phyloP scores from a whole-genome alignment of 2,329 filamentous ascomycete genomes.

The Penicillium oxalicum region DNA sequence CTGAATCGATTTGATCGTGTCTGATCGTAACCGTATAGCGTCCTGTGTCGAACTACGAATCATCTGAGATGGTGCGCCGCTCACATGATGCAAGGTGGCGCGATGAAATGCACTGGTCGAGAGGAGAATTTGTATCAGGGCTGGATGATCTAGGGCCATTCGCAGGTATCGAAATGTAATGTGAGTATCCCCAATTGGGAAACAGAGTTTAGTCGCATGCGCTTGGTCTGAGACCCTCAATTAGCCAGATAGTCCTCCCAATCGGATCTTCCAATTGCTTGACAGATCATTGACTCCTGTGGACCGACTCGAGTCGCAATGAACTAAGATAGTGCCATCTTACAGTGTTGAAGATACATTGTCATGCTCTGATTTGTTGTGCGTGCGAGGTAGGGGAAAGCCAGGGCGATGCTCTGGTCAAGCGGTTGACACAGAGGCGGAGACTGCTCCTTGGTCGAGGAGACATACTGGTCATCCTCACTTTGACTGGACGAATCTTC shows the following conservation, averaged over 20 bases:
- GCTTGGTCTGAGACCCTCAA: conserved; percentile 6
- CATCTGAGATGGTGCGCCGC: conserved; percentile 7
- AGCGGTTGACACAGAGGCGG: background rate
- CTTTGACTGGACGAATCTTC: background rate
- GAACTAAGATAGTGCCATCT: background rate
- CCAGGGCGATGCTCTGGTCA: conserved; percentile 1
- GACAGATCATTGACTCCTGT: too few relatives aligned
- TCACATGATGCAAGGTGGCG: conserved; percentile 10
- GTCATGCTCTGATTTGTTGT: conserved; percentile 9
- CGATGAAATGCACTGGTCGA: conserved; percentile 17
- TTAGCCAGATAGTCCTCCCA: background rate
- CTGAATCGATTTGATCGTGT: conserved; percentile 13
- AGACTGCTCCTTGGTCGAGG: background rate
- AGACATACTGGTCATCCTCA: background rate
- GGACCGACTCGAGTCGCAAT: too few relatives aligned
- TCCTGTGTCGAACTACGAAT: conserved; percentile 12
- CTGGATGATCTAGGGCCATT: conserved; percentile 13
- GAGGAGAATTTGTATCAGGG: conserved; percentile 14
- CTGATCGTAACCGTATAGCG: conserved; percentile 11
- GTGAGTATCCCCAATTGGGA: conserved; percentile 14
- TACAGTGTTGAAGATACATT: conserved; percentile 19
- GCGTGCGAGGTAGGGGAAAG: background rate
- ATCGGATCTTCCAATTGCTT: too few relatives aligned
- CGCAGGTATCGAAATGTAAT: conserved; percentile 16
- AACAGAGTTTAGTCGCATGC: conserved; percentile 13